Base-by-base conservation (phyloP, 768 basidiomycete genomes). In the Naematelia encephala region DNA sequence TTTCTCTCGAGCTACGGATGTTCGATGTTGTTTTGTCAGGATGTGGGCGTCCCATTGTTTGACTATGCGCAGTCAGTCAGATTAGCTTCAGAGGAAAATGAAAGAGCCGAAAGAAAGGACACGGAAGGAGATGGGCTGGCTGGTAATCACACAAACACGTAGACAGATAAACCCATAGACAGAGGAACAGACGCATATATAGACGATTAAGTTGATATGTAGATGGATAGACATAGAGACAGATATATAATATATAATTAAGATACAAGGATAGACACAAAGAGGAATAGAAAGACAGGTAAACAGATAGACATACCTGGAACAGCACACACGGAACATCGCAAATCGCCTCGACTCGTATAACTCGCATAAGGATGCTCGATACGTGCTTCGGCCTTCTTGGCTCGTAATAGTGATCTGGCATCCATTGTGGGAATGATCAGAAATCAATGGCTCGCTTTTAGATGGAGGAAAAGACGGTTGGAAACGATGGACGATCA, bases 1-100 rank as follows among this genome's bases (percentile, higher is more conserved):
- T 45, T 68, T 72, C 39, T 72, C 70, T n/a, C 74, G 53, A 8
- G 66, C 62, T 34, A 69, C 67, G 0, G 74, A 76, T 22, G 64
- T 62, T 2, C 74, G 66, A 51, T 76, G 74, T 60, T 72, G 70
- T 62, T 76, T 74, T 3, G 74, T 72, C 42, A 72, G 46, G 16
- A 72, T 34, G 59, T 76, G 74, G 19, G 70, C 74, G 26, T 73
- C 70, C 74, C 74, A 76, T 56, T 76, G 70, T 56, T 68, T 68
- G 14, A 72, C 74, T 76, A 43, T 10, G 12, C 5, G 30, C 30
- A 46, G 11, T 11, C 10, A 3, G 28, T 5, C 5, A 22, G 27
- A 12, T 43, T 19, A 53, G 57, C 28, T n/a, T 28, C 4, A 23
- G 14, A 44, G 3, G 34, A 21, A 8, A 4, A n/a, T n/a, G n/a